Evolutionary conservation across 140 eudicot genomes (phyloP), one percentile per base, ranked within the genome.

Genomic region (Ambrosia hybrid): DNA sequence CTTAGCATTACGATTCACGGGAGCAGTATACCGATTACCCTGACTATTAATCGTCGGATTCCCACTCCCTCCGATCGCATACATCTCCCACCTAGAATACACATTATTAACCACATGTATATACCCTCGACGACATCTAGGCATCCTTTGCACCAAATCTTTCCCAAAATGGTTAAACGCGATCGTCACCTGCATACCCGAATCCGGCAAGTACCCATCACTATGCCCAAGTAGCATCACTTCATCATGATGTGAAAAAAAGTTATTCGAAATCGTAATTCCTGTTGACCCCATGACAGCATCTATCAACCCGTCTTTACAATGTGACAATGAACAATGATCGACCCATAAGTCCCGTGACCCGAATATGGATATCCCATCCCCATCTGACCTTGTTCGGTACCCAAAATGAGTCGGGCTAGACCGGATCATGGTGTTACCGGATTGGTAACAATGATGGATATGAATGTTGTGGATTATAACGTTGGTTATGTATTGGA

Each of bases 201-300:
- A 80, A 78, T 91, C 97, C 2, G 97, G 96, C 80, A 86, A 71
- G 65, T 91, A 91, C 56, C 73, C 85, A 16, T 91, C 97, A 55
- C 86, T 89, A 38, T 91, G 97, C 2, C 97, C 97, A 30, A 91
- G 51, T 60, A 91, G 45, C 88, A 91, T 91, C 7, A 92, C 98
- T 77, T 92, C 98, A 10, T 92, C 89, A 49, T 92, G 98, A 73
- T 92, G 98, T 34, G 98, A 89, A 62, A 92, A 92, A 12, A 78
- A 84, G 63, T 84, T 87, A 51, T 92, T 92, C 1, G 98, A 92
- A 5, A 92, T 84, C 0, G 98, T 92, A 51, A 92, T 89, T 70
- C 87, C 98, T 0, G 98, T 92, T 30, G 98, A 92, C 67, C 98
- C 98, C 98, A 92, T 92, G 0, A 92, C 88, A 0, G 89, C 92